phyloP scores from a whole-genome alignment of 805 yeast genomes.

The Saturnispora galanensis region DNA sequence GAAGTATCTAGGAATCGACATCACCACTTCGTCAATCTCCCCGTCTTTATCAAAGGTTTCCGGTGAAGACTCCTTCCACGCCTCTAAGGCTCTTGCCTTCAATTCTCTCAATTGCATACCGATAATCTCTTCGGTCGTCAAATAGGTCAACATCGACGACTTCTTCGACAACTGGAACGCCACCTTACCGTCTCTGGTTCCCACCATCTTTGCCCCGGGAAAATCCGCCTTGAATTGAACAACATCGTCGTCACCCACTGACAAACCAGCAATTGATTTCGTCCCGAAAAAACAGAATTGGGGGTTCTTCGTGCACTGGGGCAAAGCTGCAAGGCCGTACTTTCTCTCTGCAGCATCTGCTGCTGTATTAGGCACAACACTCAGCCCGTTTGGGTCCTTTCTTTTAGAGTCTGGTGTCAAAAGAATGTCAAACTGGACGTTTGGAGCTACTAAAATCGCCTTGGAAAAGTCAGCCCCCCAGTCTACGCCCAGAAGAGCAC shows the following conservation, averaged over 20 bases:
- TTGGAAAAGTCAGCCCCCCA: slow-evolving; percentile 82
- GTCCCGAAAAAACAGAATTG: slow-evolving; percentile 52
- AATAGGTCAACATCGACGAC: too few species aligned
- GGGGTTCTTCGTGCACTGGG: slow-evolving; percentile 68
- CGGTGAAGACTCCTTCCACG: slow-evolving; percentile 46
- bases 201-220: slow-evolving; percentile 47
- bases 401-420: slow-evolving; percentile 86
- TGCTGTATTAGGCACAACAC: slow-evolving; percentile 28
- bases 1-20: slow-evolving; percentile 72
- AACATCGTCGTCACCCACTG: slow-evolving; percentile 37
- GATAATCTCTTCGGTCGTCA: slow-evolving; percentile 52
- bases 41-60: slow-evolving; percentile 30
- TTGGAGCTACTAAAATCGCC: slow-evolving; percentile 84
- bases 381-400: slow-evolving; percentile 75
- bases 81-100: slow-evolving; percentile 49
- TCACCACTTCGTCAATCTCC: slow-evolving; percentile 53
- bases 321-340: slow-evolving; percentile 68
- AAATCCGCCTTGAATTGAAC: slow-evolving; percentile 41
- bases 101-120: slow-evolving; percentile 76
- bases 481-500: slow-evolving; percentile 81
- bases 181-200: slow-evolving; percentile 26
- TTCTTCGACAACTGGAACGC: slow-evolving; percentile 28
- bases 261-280: slow-evolving; percentile 63
- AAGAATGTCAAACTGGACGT: slow-evolving; percentile 77
- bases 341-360: slow-evolving; percentile 53